Evolutionary conservation across 192 early-diverging fungal genomes (phyloP), one percentile per base, ranked within the genome.

Genomic region (Kickxella alabastrina): DNA sequence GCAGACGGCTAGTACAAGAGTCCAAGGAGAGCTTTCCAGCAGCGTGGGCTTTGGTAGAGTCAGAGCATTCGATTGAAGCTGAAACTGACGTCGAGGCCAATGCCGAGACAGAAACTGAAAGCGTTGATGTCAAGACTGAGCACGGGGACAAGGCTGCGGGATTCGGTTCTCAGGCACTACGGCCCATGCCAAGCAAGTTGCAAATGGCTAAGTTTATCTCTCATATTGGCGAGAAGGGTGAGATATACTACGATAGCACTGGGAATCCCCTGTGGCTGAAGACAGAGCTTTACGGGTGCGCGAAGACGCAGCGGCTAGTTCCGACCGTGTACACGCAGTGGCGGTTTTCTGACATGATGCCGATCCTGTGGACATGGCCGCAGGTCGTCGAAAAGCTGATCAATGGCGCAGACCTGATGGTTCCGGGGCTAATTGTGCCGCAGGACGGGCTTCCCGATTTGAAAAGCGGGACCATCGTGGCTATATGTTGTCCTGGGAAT

Each of bases 291-390:
- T 36, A 37, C 13, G 69, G 67, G 14, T 49, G 65, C 32, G 22
- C 3, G 18, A 48, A 48, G 41, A 60, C 8, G 44, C 62, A 26
- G 34, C 64, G 27, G 21, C 76, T 88, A n/a, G 68, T 85, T 7
- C 88, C 87, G 24, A 83, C 87, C 0, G 83, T 93, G 4, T 91
- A 93, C 50, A 85, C 81, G 14, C 70, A 88, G 34, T 91, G 91
- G 91, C 65, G 60, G 52, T 80, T 84, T 55, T 87, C 89, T 0
- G 43, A 26, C 14, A 62, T 87, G 52, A 59, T 89, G 19, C 85
- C 88, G 15, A 76, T 73, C 12, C 37, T 93, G 10, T 80, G 77
- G 36, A 91, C 89, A 6, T 82, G 81, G 64, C 65, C 70, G n/a
- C 62, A 75, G 10, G 91, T 90, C 1, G 57, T 92, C 31, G 62